Evolutionary conservation across 148 eudicot species (phyloP).

Genomic region (Fagopyrum tataricum): DNA sequence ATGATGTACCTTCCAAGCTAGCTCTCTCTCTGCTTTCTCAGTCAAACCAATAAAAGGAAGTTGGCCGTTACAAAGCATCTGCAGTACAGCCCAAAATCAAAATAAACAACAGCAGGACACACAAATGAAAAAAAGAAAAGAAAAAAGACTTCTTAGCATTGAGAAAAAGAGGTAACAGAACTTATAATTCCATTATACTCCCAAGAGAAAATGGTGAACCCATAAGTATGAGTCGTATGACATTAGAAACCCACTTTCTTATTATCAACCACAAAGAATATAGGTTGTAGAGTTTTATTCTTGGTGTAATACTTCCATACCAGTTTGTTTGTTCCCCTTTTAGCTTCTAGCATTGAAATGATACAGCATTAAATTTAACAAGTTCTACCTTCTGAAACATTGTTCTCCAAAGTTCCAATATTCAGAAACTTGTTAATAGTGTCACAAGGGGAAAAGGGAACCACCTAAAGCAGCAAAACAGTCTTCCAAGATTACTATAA

Average conservation of each 20-base stretch:
- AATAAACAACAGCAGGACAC: not conserved
- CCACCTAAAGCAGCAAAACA: not conserved
- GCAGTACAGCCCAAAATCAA: slow-evolving; percentile 16
- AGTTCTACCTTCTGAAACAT: not conserved
- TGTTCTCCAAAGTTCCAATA: not conserved
- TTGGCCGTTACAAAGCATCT: slow-evolving; percentile 86
- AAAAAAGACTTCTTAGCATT: not conserved
- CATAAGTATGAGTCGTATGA: not conserved
- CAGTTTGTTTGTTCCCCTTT: not conserved
- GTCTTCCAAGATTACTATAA: not conserved
- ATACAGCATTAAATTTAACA: not conserved
- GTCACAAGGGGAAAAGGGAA: not conserved
- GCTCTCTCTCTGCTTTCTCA: slow-evolving; percentile 87
- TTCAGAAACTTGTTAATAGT: not conserved
- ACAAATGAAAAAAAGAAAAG: slow-evolving; percentile 1
- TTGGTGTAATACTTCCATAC: not conserved
- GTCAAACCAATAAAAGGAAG: slow-evolving; percentile 80
- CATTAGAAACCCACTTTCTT: not conserved
- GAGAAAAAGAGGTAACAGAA: not conserved
- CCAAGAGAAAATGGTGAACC: not conserved
- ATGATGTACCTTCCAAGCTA: slow-evolving; percentile 74
- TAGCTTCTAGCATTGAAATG: not conserved
- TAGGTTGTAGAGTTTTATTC: not conserved
- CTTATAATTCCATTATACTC: not conserved
- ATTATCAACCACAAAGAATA: not conserved